Percentiles rank a stretch among this genome's conserved stretches.
Conservation (phyloP, 2,329 filamentous ascomycete genomes). For the Colletotrichum sp. region DNA sequence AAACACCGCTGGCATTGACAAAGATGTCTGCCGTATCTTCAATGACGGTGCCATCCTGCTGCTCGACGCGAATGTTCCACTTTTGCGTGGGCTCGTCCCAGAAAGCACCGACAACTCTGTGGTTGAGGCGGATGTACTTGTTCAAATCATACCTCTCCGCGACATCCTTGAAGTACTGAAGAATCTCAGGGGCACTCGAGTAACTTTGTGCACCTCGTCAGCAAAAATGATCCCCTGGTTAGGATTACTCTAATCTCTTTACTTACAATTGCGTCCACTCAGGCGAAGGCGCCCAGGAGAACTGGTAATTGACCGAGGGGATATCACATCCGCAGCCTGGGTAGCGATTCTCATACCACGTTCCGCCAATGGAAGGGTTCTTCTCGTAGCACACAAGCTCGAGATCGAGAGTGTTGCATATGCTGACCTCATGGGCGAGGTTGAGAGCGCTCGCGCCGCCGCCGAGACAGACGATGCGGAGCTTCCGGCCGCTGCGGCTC, state of each 20-base stretch:
- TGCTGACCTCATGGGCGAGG: constrained; percentile 27
- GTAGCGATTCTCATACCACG: constrained; percentile 30
- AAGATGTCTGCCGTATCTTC: constrained; percentile 25
- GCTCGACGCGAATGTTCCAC: constrained; percentile 23
- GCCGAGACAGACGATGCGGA: constrained; percentile 33
- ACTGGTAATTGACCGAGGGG: constrained; percentile 27
- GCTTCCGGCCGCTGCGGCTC: constrained; percentile 25
- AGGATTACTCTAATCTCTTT: not conserved
- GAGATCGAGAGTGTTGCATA: constrained; percentile 22
- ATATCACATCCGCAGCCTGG: constrained; percentile 29
- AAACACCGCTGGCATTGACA: constrained; percentile 46
- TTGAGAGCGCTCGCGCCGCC: constrained; percentile 34
- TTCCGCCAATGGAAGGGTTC: constrained; percentile 28
- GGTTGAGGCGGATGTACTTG: constrained; percentile 25
- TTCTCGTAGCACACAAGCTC: constrained; percentile 32
- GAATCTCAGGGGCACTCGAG: constrained; percentile 27
- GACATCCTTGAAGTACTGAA: constrained; percentile 28
- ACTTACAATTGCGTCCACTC: constrained; percentile 13
- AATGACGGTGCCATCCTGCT: constrained; percentile 5
- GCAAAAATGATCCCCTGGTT: not conserved
- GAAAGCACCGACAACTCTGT: constrained; percentile 21
- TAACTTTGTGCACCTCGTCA: not conserved
- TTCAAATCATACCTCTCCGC: constrained; percentile 26
- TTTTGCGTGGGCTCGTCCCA: constrained; percentile 28
- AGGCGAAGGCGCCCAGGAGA: constrained; percentile 5